Conservation (phyloP, 164 flowering plant genomes). For the Kalanchoe fedtschenkoi region DNA sequence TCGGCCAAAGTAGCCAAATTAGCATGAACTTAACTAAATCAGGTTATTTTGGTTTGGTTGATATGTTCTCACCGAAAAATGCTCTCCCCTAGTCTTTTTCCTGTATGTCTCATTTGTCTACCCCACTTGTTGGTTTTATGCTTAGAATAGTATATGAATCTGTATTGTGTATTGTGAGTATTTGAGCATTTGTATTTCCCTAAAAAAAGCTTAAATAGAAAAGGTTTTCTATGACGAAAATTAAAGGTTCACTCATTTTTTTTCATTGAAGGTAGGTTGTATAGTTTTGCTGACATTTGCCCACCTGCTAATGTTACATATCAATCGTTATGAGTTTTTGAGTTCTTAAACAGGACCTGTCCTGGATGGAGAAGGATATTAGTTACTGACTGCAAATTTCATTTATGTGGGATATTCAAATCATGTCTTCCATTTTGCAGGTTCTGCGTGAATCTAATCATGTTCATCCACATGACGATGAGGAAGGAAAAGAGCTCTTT, state of each 20-base stretch:
- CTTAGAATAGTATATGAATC: neutral
- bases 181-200: no score
- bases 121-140: neutral
- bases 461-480: slow-evolving; percentile 94
- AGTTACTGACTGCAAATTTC: neutral
- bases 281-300: neutral
- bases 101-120: neutral
- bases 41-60: no score
- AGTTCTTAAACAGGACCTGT: no score
- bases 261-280: neutral
- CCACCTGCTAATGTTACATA: neutral
- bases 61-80: no score
- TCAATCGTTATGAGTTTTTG: neutral
- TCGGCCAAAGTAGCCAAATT: no score
- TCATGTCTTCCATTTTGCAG: slow-evolving; percentile 21
- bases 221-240: no score
- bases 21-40: no score
- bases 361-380: no score
- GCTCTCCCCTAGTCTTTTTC: no score
- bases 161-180: no score
- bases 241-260: no score
- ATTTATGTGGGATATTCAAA: neutral
- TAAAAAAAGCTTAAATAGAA: no score
- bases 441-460: slow-evolving; percentile 95
- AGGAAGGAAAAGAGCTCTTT: slow-evolving; percentile 81